A percentile compares a stretch with the other conserved stretches of the same genome.
phyloP scores from a whole-genome alignment of 371 early-diverging fungal species.

The Mortierella sp. region DNA sequence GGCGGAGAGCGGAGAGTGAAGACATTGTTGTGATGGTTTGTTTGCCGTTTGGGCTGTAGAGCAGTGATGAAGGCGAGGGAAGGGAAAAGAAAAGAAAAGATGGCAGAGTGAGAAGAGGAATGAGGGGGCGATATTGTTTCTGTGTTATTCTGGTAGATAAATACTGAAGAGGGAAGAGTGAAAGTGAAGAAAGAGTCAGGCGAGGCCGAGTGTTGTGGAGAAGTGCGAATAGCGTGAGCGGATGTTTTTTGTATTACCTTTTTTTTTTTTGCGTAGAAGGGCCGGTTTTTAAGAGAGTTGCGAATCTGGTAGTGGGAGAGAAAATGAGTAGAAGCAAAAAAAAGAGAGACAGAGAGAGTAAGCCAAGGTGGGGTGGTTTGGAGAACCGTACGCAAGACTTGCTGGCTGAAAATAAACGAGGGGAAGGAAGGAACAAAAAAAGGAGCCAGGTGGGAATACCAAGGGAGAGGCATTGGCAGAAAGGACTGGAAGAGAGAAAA shows the following conservation, averaged over 20 bases:
- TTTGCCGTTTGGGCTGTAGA: not conserved
- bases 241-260: not conserved
- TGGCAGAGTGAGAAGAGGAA: not conserved
- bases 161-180: too few relatives aligned
- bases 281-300: not conserved
- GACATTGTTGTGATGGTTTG: constrained; percentile 19
- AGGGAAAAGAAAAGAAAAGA: not conserved
- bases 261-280: not conserved
- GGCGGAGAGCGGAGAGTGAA: constrained; percentile 39
- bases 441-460: constrained; percentile 16
- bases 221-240: not conserved
- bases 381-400: not conserved
- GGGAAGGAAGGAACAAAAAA: not conserved
- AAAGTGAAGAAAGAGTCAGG: constrained; percentile 5
- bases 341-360: not conserved
- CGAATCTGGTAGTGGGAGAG: not conserved
- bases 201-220: not conserved
- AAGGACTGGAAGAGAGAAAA: not conserved
- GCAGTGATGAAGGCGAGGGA: not conserved
- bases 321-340: not conserved
- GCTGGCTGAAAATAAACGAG: not conserved
- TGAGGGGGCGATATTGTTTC: not conserved
- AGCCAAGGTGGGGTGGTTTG: not conserved
- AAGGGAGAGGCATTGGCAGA: not conserved
- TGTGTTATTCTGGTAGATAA: not conserved